Evolutionary conservation across 116 monocot species (phyloP).

Genomic region (Posidonia oceanica): DNA sequence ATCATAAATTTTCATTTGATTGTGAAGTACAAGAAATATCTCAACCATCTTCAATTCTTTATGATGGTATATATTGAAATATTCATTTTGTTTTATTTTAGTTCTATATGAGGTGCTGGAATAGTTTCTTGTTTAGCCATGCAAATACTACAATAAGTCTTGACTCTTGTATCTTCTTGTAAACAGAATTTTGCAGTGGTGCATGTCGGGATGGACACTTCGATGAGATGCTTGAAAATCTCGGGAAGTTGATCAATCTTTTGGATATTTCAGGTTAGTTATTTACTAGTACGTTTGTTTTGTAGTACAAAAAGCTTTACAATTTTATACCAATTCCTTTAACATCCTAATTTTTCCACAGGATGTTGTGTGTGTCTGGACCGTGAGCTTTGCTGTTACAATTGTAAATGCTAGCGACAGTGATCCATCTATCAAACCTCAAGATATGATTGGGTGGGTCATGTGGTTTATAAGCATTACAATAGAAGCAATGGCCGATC

Average conservation of each 20-base stretch:
- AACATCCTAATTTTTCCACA: slow-evolving; percentile 11
- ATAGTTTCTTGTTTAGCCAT: no score
- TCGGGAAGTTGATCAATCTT: slow-evolving; percentile 69
- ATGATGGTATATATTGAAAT: no score
- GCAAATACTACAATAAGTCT: no score
- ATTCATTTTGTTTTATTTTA: no score
- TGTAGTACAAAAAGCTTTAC: no score
- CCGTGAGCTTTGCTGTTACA: slow-evolving; percentile 83
- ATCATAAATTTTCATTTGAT: no score
- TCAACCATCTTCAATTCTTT: no score
- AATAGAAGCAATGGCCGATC: slow-evolving; percentile 71
- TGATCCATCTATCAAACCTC: slow-evolving; percentile 53
- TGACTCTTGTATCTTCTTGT: neutral
- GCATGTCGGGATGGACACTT: slow-evolving; percentile 82
- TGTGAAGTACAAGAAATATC: no score
- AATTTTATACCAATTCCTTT: neutral
- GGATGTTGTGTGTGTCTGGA: slow-evolving; percentile 96
- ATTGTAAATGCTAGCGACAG: slow-evolving; percentile 69
- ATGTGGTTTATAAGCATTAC: slow-evolving; percentile 69
- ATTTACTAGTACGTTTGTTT: neutral
- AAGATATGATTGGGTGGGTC: slow-evolving; percentile 82
- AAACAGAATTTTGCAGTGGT: slow-evolving; percentile 82
- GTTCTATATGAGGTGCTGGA: no score
- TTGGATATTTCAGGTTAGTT: slow-evolving; percentile 81
- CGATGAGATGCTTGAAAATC: slow-evolving; percentile 66